Evolutionary conservation across 495 filamentous ascomycete genomes (phyloP), one percentile per base, ranked within the genome.

Genomic region (Penicillium cinerascens): DNA sequence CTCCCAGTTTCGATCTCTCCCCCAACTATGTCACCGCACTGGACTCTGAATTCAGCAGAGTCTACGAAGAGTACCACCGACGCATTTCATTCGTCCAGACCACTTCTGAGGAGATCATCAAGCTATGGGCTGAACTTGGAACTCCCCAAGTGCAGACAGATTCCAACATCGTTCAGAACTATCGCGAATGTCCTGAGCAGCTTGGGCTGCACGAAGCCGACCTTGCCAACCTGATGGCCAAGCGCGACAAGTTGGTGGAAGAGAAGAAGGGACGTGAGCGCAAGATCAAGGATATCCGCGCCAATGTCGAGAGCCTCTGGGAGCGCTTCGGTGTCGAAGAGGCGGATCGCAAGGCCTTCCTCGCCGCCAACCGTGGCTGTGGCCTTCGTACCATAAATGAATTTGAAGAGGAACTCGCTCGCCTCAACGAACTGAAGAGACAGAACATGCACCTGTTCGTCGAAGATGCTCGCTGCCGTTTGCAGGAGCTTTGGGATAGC

Each of bases 361-460:
- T 96, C 11, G 65, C 78, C 6, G 73, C 76, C 16, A 84, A 87
- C 60, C 77, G 85, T 45, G 90, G 91, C 49, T 95, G 89, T 60
- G 89, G 92, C 18, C 74, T 96, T 33, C 79, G 89, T 46, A 86
- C 84, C 33, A 95, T 96, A 68, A 95, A 97, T 60, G 92, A 96
- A 67, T 95, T 90, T 54, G 91, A 96, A 68, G 89, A 92, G 44
- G 93, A 97, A 62, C 74, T 97, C 27, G 74, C 81, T 39, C 81
- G 89, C 40, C 75, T 99, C 42, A 93, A 92, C 55, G 91, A 97
- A 60, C 77, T 97, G 42, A 99, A 97, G 77, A 77, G 86, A 64
- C 89, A 97, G 64, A 97, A 97, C 57, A 74, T 99, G 44, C 91
- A 96, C 68, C 70, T 96, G 1, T 97, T 97, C 60, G 88, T 99